Evolutionary conservation across 257 asterid genomes (phyloP).

Genomic region (Przewalskia tangutica): DNA sequence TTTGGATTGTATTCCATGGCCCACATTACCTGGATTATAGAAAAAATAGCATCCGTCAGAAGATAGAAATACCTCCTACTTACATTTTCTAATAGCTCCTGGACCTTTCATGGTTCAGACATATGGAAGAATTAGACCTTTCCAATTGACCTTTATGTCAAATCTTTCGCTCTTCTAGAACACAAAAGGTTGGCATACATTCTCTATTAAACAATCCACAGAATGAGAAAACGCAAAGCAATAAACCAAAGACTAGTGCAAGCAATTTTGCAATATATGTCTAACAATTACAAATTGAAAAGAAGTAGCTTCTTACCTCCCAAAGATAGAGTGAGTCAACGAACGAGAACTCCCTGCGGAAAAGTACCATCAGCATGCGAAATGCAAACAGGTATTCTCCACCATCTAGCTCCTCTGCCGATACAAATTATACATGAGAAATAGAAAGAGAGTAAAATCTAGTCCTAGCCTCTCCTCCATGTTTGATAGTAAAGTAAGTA

Average conservation of each 20-base stretch:
- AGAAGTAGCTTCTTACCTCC: constrained; percentile 52
- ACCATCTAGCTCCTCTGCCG: constrained; percentile 89
- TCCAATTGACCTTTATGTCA: background rate
- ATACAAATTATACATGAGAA: constrained; percentile 10
- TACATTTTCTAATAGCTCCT: background rate
- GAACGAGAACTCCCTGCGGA: constrained; percentile 89
- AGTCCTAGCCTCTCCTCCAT: background rate
- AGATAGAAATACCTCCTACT: background rate
- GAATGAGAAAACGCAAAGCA: background rate
- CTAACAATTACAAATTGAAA: background rate
- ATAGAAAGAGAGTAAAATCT: background rate
- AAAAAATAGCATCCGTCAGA: background rate
- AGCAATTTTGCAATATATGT: background rate
- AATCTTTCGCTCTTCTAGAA: background rate
- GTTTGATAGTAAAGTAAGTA: background rate
- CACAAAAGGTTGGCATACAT: background rate
- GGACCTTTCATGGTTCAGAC: background rate
- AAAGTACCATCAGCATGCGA: constrained; percentile 96
- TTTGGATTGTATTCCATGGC: constrained; percentile 97
- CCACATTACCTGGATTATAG: constrained; percentile 73
- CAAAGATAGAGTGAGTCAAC: constrained; percentile 85
- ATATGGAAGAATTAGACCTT: background rate
- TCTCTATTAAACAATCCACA: background rate
- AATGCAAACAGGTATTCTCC: constrained; percentile 93
- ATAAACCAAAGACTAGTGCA: background rate